These are phyloP conservation scores for Selaginella moellendorffii DNA, from an alignment of 75 land plant genomes.

Conservation along the genomic window DNA sequence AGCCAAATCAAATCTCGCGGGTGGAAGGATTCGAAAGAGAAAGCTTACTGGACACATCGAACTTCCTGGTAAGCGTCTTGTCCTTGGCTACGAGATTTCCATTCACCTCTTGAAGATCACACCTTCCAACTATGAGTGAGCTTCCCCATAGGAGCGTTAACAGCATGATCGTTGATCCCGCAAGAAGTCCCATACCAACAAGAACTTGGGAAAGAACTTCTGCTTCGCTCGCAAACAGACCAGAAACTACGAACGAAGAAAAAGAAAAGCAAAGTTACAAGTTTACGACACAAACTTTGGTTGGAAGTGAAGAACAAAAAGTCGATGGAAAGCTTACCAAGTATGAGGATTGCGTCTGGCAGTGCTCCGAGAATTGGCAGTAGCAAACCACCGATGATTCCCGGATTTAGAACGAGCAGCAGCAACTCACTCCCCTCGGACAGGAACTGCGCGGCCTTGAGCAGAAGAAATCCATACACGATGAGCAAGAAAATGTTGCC, in stretches of 20 bases:
- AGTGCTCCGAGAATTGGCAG: slow-evolving; percentile 78
- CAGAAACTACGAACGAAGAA: neutral
- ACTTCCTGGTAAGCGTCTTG: neutral
- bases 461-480: slow-evolving; percentile 52
- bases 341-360: slow-evolving; percentile 65
- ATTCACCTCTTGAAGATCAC: neutral
- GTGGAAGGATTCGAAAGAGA: neutral
- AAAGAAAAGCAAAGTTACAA: no score
- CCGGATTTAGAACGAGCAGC: slow-evolving; percentile 50
- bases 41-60: neutral
- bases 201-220: neutral
- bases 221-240: neutral
- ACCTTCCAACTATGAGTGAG: neutral
- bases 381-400: slow-evolving; percentile 58
- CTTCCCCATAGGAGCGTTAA: neutral
- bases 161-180: neutral
- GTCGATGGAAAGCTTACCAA: slow-evolving; percentile 24
- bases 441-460: slow-evolving; percentile 41
- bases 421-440: slow-evolving; percentile 63
- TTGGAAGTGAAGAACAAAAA: neutral
- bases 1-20: neutral
- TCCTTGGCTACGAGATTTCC: neutral
- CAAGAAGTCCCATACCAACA: neutral
- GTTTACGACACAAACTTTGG: neutral
- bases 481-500: slow-evolving; percentile 46